Percentiles rank a stretch among this genome's conserved stretches.
phyloP scores from a whole-genome alignment of 345 rosid species.

The Sisymbrium altissimum region DNA sequence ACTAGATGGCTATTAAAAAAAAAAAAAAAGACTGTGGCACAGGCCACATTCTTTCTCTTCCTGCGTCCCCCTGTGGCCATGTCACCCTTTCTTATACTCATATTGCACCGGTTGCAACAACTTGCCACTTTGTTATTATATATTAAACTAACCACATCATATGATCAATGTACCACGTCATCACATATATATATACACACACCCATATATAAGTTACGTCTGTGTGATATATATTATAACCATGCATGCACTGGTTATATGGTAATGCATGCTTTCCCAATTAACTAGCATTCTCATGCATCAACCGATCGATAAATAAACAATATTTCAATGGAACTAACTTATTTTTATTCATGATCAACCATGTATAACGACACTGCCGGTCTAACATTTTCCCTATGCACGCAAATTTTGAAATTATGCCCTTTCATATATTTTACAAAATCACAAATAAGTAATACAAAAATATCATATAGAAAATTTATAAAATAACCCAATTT shows the following conservation, averaged over 20 bases:
- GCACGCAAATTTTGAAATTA: no score
- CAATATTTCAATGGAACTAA: background rate
- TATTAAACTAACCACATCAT: background rate
- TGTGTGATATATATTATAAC: background rate
- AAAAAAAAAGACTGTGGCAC: no score
- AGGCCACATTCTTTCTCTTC: no score
- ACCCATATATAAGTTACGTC: background rate
- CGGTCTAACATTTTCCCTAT: no score
- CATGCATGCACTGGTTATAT: background rate
- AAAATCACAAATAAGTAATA: no score
- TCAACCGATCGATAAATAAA: background rate
- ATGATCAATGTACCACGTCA: constrained; percentile 10
- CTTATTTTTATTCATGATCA: no score
- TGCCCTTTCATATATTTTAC: no score
- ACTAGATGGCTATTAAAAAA: no score
- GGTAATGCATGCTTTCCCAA: background rate
- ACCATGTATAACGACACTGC: no score
- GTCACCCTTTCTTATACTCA: background rate
- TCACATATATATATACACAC: background rate
- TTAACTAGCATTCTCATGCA: background rate
- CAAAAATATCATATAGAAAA: no score
- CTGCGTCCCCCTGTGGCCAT: no score
- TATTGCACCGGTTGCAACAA: background rate
- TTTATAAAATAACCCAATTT: no score
- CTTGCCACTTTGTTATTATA: background rate